phyloP scores from a whole-genome alignment of 352 stramenopile species.

The Phytophthora fragariaefolia region DNA sequence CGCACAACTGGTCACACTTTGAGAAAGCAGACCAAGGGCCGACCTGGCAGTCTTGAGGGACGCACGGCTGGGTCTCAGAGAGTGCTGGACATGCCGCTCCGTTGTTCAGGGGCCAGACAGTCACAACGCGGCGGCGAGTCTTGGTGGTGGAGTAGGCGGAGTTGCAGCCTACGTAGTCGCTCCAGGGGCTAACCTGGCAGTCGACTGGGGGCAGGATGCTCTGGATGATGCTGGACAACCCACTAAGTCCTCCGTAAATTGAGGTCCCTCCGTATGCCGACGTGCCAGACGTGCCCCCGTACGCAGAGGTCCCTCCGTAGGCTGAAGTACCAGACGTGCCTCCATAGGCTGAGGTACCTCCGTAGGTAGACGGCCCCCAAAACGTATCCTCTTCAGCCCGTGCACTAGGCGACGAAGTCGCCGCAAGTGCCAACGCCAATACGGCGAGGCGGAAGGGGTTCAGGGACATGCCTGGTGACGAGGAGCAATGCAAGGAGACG shows the following conservation, averaged over 20 bases:
- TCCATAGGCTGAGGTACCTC: neutral
- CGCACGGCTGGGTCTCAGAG: constrained; percentile 50
- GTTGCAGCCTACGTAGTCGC: constrained; percentile 42
- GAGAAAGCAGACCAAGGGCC: constrained; percentile 41
- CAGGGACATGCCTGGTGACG: constrained; percentile 9
- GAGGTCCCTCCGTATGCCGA: neutral
- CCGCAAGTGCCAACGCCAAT: constrained; percentile 15
- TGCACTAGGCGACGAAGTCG: neutral
- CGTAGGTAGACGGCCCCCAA: neutral
- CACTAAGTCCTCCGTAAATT: neutral
- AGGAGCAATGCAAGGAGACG: neutral
- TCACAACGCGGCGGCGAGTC: constrained; percentile 47
- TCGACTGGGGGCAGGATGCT: constrained; percentile 2
- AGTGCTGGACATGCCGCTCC: constrained; percentile 51
- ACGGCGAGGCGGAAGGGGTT: constrained; percentile 9
- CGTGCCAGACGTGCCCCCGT: neutral
- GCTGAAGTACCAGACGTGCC: neutral
- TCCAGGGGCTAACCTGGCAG: constrained; percentile 41
- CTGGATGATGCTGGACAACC: neutral
- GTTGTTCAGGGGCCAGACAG: constrained; percentile 29
- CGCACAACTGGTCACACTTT: constrained; percentile 34
- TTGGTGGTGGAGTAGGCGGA: constrained; percentile 39
- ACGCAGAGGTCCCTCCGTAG: neutral
- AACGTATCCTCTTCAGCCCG: constrained; percentile 22
- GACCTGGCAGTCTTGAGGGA: constrained; percentile 51